phyloP scores from a whole-genome alignment of 2,329 filamentous ascomycete genomes.

The Talaromyces sp. region DNA sequence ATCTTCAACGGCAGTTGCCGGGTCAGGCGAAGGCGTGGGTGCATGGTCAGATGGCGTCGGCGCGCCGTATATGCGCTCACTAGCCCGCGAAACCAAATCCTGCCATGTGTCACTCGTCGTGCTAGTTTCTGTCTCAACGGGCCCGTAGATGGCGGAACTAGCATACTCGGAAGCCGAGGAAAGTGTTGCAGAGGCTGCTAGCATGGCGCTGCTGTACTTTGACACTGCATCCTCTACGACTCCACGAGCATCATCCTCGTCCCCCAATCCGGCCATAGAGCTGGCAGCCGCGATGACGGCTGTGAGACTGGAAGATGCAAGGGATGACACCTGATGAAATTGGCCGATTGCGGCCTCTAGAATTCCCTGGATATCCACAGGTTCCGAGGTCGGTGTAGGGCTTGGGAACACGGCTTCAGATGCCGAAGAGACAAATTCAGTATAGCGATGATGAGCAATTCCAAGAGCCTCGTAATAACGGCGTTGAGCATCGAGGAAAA shows the following conservation, averaged over 20 bases:
- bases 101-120: constrained; percentile 58
- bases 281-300: constrained; percentile 35
- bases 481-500: constrained; percentile 56
- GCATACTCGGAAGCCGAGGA: constrained; percentile 35
- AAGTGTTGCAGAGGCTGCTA: constrained; percentile 37
- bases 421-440: constrained; percentile 66
- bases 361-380: constrained; percentile 25
- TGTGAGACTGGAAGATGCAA: constrained; percentile 37
- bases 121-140: background rate
- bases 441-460: constrained; percentile 71
- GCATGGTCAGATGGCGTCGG: constrained; percentile 51
- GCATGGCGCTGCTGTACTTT: constrained; percentile 39
- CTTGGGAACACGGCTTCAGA: constrained; percentile 62
- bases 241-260: constrained; percentile 31
- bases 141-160: constrained; percentile 36
- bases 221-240: constrained; percentile 40
- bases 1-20: constrained; percentile 39
- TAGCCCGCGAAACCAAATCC: constrained; percentile 57
- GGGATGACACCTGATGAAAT: constrained; percentile 29
- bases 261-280: constrained; percentile 27
- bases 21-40: constrained; percentile 29
- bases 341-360: constrained; percentile 29
- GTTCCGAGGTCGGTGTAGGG: constrained; percentile 42
- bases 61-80: constrained; percentile 63
- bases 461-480: constrained; percentile 75